Evolutionary conservation across 2,329 filamentous ascomycete species (phyloP).

Genomic region (Raffaelea arxii): DNA sequence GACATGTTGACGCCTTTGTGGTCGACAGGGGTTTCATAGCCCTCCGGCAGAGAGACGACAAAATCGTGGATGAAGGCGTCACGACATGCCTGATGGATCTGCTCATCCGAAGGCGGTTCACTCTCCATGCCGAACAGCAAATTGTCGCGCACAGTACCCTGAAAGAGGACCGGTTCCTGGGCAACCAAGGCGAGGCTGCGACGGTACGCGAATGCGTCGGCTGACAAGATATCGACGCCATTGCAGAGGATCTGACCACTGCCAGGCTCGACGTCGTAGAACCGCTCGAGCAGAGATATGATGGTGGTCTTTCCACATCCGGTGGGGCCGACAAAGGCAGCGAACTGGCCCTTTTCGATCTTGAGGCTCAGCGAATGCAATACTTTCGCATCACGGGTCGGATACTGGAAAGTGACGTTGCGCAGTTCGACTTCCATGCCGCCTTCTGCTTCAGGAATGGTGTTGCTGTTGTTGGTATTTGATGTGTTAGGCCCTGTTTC

Average conservation of each 20-base stretch:
- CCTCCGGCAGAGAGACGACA: conserved; percentile 55
- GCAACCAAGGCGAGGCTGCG: conserved; percentile 48
- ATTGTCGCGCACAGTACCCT: conserved; percentile 30
- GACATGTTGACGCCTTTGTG: conserved; percentile 54
- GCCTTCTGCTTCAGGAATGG: too few species aligned
- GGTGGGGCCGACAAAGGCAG: conserved; percentile 21
- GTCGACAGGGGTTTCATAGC: conserved; percentile 59
- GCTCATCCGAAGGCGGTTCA: background rate
- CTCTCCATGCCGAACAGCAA: conserved; percentile 18
- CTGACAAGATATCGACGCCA: conserved; percentile 42
- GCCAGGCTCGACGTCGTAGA: conserved; percentile 29
- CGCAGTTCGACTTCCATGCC: background rate
- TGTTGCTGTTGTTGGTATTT: too few species aligned
- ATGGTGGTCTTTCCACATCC: conserved; percentile 27
- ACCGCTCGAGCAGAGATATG: conserved; percentile 37
- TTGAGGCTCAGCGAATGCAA: background rate
- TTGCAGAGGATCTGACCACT: conserved; percentile 45
- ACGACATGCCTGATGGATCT: background rate
- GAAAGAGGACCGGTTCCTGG: conserved; percentile 49
- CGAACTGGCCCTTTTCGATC: conserved; percentile 17
- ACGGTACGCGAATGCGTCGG: conserved; percentile 39
- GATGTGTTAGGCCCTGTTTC: too few species aligned
- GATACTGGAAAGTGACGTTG: background rate
- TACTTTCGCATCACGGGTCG: background rate
- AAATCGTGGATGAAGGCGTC: conserved; percentile 61